phyloP scores from a whole-genome alignment of 306 rosid genomes.

The Castanea sativa region DNA sequence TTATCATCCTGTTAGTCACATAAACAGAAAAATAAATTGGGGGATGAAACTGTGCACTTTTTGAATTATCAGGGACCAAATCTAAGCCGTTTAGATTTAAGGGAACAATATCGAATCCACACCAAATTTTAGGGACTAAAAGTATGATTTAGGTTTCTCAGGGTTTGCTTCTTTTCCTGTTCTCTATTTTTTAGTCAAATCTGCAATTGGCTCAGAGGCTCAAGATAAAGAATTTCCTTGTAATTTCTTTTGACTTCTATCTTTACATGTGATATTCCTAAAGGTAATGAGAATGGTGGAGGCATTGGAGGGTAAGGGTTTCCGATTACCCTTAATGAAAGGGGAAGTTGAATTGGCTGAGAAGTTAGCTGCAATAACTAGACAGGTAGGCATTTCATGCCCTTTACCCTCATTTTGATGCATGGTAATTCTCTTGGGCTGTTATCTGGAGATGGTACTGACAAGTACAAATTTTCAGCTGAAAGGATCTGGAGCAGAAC shows the following conservation, averaged over 20 bases:
- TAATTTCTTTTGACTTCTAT: not conserved
- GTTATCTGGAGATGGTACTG: conserved; percentile 22
- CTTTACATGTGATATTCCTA: conserved; percentile 22
- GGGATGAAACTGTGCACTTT: too few relatives aligned
- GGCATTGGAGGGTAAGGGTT: conserved; percentile 90
- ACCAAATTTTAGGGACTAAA: too few relatives aligned
- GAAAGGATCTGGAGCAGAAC: conserved; percentile 89
- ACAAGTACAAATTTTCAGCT: conserved; percentile 53
- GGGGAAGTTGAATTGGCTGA: conserved; percentile 94
- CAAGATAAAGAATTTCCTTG: too few relatives aligned
- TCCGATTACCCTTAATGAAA: conserved; percentile 79
- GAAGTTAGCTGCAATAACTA: conserved; percentile 78
- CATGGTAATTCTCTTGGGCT: not conserved
- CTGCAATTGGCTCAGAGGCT: too few relatives aligned
- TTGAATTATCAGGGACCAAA: too few relatives aligned
- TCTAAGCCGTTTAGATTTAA: too few relatives aligned
- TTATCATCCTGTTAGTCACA: too few relatives aligned
- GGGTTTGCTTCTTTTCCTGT: not conserved
- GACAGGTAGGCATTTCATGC: conserved; percentile 58
- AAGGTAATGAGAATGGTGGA: conserved; percentile 93
- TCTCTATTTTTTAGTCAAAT: not conserved
- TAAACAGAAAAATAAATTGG: too few relatives aligned
- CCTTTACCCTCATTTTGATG: not conserved
- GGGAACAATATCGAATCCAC: too few relatives aligned
- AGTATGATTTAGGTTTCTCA: too few relatives aligned